A percentile compares a stretch with the other conserved stretches of the same genome.
These are phyloP conservation scores for Schizonepeta tenuifolia DNA, from an alignment of 257 asterid species.

Conservation along the genomic window DNA sequence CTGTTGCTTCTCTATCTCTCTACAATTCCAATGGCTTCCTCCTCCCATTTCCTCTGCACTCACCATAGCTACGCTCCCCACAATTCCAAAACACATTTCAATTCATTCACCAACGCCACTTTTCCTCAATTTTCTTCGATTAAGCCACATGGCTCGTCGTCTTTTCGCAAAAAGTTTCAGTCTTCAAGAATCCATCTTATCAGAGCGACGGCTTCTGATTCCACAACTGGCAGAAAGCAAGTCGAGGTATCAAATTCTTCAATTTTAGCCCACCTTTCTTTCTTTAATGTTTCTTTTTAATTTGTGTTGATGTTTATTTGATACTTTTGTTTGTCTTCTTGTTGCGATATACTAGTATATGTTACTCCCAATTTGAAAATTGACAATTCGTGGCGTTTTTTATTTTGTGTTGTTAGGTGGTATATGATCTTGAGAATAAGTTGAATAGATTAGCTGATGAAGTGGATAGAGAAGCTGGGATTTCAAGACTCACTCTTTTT, in stretches of 20 bases:
- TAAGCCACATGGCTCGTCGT: constrained; percentile 41
- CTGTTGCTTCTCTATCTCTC: not conserved
- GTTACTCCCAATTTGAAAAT: not conserved
- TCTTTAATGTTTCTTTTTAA: not conserved
- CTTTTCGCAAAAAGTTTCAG: constrained; percentile 38
- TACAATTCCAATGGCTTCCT: constrained; percentile 58
- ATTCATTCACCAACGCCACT: constrained; percentile 45
- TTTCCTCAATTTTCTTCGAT: constrained; percentile 43
- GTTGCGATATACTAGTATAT: not conserved
- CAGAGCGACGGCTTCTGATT: constrained; percentile 64
- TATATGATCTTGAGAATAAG: constrained; percentile 62
- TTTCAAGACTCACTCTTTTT: constrained; percentile 77
- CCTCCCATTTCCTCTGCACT: constrained; percentile 57
- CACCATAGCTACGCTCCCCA: constrained; percentile 45
- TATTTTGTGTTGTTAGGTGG: constrained; percentile 48
- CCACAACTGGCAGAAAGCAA: constrained; percentile 53
- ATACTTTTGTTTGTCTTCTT: not conserved
- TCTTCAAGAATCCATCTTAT: constrained; percentile 41
- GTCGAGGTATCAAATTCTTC: constrained; percentile 56
- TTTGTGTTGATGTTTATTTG: not conserved
- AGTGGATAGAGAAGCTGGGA: constrained; percentile 77
- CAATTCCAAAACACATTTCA: constrained; percentile 46
- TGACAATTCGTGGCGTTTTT: not conserved
- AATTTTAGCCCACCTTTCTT: too few species aligned
- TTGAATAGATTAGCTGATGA: constrained; percentile 77